A percentile compares a stretch with the other conserved stretches of the same genome.
Conservation (phyloP, 345 rosid species). For the Acer yangbiense region DNA sequence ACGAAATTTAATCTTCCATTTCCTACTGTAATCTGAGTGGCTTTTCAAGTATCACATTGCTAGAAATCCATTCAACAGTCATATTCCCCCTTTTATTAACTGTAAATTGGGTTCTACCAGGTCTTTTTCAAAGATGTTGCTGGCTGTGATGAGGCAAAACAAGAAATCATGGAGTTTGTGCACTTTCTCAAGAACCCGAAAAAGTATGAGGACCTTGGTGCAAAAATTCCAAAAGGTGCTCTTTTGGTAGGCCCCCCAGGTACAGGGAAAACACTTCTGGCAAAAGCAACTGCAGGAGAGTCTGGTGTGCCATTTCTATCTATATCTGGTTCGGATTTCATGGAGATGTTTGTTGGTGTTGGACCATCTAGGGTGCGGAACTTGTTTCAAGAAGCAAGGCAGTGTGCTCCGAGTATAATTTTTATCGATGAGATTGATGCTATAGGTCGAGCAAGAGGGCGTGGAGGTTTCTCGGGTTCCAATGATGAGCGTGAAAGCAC, state of each 20-base stretch:
- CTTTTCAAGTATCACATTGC: neutral
- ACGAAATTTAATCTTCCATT: neutral
- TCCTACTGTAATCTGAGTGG: neutral
- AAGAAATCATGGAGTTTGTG: slow-evolving; percentile 97
- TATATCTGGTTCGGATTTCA: slow-evolving; percentile 94
- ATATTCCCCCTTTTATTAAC: slow-evolving; percentile 6
- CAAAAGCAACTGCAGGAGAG: slow-evolving; percentile 98
- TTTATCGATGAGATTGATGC: slow-evolving; percentile 98
- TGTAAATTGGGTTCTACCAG: slow-evolving; percentile 34
- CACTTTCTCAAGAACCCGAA: slow-evolving; percentile 93
- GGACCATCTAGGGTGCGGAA: slow-evolving; percentile 97
- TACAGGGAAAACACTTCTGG: slow-evolving; percentile 95
- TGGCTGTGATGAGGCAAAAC: slow-evolving; percentile 98
- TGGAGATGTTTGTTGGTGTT: slow-evolving; percentile 99
- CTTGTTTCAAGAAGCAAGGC: slow-evolving; percentile 96
- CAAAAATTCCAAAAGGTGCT: slow-evolving; percentile 95
- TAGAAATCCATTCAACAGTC: neutral
- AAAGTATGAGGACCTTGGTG: slow-evolving; percentile 93
- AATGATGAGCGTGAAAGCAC: slow-evolving; percentile 98
- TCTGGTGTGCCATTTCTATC: slow-evolving; percentile 92
- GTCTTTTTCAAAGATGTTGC: slow-evolving; percentile 92
- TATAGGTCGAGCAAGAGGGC: slow-evolving; percentile 95
- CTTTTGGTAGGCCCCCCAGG: slow-evolving; percentile 97
- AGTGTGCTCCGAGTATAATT: slow-evolving; percentile 84
- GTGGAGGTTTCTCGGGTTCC: slow-evolving; percentile 82